These are phyloP conservation scores for Collybiopsis confluens DNA, from an alignment of 768 basidiomycete genomes.

Conservation along the genomic window DNA sequence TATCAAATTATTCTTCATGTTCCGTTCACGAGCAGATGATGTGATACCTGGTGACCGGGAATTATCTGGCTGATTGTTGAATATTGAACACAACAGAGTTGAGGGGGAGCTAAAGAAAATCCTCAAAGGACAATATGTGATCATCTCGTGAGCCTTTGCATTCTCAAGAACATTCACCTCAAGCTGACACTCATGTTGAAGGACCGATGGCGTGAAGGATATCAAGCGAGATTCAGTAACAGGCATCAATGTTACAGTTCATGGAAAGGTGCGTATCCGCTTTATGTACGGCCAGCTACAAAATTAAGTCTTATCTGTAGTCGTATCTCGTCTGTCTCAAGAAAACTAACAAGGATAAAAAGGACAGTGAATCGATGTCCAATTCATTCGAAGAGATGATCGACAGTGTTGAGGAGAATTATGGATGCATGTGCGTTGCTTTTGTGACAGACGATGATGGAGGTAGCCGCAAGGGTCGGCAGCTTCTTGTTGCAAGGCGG, in stretches of 20 bases:
- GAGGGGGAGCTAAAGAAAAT: too few species aligned
- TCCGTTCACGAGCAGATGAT: neutral
- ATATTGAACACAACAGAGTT: too few species aligned
- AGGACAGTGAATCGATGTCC: neutral
- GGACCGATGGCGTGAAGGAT: neutral
- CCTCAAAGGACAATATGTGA: too few species aligned
- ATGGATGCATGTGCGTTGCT: neutral
- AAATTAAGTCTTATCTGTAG: neutral
- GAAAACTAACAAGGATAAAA: neutral
- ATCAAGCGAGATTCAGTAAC: neutral
- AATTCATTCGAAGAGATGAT: neutral
- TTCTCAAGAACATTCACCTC: too few species aligned
- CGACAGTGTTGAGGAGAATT: neutral
- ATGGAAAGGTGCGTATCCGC: too few species aligned
- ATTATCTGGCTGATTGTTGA: too few species aligned
- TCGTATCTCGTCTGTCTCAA: neutral
- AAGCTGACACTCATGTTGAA: too few species aligned
- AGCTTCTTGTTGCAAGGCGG: slow-evolving; percentile 5
- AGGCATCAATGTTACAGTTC: neutral
- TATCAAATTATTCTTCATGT: slow-evolving; percentile 11
- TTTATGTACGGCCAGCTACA: neutral
- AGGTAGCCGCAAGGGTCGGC: slow-evolving; percentile 8
- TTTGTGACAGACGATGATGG: slow-evolving; percentile 2
- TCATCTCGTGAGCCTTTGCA: too few species aligned
- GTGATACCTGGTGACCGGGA: neutral